Conservation (phyloP, 345 rosid genomes). For the Populus euphratica region DNA sequence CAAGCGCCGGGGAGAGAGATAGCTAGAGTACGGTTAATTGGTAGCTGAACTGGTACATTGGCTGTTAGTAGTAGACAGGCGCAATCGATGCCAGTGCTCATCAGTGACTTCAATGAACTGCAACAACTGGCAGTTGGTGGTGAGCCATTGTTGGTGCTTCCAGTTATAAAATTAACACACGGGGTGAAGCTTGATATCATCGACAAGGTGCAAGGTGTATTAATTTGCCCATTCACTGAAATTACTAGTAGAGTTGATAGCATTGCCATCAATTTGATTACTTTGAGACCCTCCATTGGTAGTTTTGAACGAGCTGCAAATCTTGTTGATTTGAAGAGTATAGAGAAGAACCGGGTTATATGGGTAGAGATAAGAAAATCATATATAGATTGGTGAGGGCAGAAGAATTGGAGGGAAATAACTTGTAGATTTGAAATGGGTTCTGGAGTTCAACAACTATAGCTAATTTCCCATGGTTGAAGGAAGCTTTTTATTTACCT, state of each 20-base stretch:
- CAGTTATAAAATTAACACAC: conserved; percentile 71
- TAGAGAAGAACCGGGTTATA: background rate
- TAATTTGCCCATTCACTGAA: conserved; percentile 56
- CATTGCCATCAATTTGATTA: conserved; percentile 20
- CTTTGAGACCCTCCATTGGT: conserved; percentile 23
- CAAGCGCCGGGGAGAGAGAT: conserved; percentile 71
- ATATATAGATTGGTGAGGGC: conserved; percentile 18
- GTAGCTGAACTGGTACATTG: conserved; percentile 65
- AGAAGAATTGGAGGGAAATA: conserved; percentile 14
- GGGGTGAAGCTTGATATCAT: conserved; percentile 79
- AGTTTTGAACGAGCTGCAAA: background rate
- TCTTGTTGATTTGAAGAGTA: background rate
- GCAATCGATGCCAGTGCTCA: conserved; percentile 53
- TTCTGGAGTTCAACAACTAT: conserved; percentile 44
- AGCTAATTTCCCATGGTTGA: conserved; percentile 15
- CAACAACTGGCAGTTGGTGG: conserved; percentile 70
- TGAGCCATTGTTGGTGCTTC: conserved; percentile 55
- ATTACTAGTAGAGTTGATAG: conserved; percentile 21
- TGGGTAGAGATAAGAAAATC: background rate
- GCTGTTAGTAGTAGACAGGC: conserved; percentile 69
- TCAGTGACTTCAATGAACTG: conserved; percentile 46
- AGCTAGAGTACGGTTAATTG: conserved; percentile 58
- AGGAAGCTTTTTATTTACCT: conserved; percentile 9
- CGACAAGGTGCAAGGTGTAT: conserved; percentile 72
- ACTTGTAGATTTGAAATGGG: conserved; percentile 32